Percentiles rank a stretch among this genome's conserved stretches.
Evolutionary conservation across 202 grass and related monocot genomes (phyloP).

Genomic region (Bolboschoenoplectus hybrid): DNA sequence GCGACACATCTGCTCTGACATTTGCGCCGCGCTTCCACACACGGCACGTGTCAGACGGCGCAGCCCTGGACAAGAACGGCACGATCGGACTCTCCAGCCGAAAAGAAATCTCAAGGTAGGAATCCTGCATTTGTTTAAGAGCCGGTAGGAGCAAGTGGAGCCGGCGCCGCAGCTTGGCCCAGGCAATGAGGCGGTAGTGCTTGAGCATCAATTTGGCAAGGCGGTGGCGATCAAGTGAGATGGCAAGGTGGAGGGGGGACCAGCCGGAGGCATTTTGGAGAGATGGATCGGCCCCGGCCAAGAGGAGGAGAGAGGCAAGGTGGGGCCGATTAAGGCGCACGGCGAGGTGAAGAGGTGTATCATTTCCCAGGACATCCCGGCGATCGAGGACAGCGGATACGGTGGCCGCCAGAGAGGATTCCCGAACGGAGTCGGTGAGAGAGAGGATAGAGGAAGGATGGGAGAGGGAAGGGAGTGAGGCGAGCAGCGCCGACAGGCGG

Average conservation of each 20-base stretch:
- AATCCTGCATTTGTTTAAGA: slow-evolving; percentile 75
- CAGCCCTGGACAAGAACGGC: slow-evolving; percentile 80
- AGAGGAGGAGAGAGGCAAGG: slow-evolving; percentile 50
- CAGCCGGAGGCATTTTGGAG: slow-evolving; percentile 92
- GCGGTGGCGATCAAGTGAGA: slow-evolving; percentile 62
- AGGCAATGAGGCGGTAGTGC: slow-evolving; percentile 71
- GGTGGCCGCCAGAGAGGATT: slow-evolving; percentile 56
- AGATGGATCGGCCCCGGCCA: slow-evolving; percentile 78
- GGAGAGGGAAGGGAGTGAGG: slow-evolving; percentile 59
- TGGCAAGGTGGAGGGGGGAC: slow-evolving; percentile 87
- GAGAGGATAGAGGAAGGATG: slow-evolving; percentile 71
- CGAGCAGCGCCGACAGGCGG: slow-evolving; percentile 52
- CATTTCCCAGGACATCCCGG: slow-evolving; percentile 72
- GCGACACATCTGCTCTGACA: slow-evolving; percentile 87
- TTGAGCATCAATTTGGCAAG: slow-evolving; percentile 76
- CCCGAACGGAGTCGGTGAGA: slow-evolving; percentile 55
- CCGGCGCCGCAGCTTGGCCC: slow-evolving; percentile 81
- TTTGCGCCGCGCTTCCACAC: slow-evolving; percentile 86
- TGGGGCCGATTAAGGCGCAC: slow-evolving; percentile 66
- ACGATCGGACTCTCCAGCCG: slow-evolving; percentile 95
- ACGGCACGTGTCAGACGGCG: slow-evolving; percentile 91
- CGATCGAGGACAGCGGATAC: slow-evolving; percentile 68
- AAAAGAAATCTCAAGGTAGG: slow-evolving; percentile 88
- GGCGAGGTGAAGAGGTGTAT: slow-evolving; percentile 81
- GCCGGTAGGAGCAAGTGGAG: slow-evolving; percentile 65